phyloP scores from a whole-genome alignment of 1,284 basidiomycete species.

The Microbotryomycetes sp. region DNA sequence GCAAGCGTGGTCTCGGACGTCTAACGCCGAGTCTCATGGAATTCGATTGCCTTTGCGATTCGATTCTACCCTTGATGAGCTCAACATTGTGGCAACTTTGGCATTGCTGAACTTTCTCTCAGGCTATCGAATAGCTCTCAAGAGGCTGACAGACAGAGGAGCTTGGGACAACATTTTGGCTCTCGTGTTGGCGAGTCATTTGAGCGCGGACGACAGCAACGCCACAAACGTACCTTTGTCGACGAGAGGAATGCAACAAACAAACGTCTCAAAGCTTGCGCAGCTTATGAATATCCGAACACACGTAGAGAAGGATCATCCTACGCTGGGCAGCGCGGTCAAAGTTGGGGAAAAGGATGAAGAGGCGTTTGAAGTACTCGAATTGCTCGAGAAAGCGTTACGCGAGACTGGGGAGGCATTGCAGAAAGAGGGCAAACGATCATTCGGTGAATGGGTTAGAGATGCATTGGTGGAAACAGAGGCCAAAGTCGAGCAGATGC shows the following conservation, averaged over 20 bases:
- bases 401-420: constrained; percentile 67
- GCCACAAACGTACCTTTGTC: constrained; percentile 45
- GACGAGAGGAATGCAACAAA: constrained; percentile 56
- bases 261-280: constrained; percentile 56
- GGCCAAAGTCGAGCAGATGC: constrained; percentile 38
- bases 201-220: constrained; percentile 51
- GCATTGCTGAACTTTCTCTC: constrained; percentile 73
- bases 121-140: constrained; percentile 65
- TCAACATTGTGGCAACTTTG: constrained; percentile 42
- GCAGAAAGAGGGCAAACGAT: constrained; percentile 54
- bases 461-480: constrained; percentile 57
- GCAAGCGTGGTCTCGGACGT: neutral
- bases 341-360: constrained; percentile 69
- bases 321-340: constrained; percentile 53
- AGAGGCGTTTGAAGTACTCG: constrained; percentile 63
- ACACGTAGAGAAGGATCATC: constrained; percentile 59
- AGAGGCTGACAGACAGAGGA: constrained; percentile 60
- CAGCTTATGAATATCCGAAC: constrained; percentile 55
- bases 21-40: constrained; percentile 9
- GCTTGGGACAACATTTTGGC: constrained; percentile 72
- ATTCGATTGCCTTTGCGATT: constrained; percentile 62
- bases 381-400: constrained; percentile 57
- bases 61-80: constrained; percentile 48
- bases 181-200: constrained; percentile 61
- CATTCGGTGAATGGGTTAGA: constrained; percentile 65